Base-by-base conservation (phyloP, 1,139 yeast species). In the Wickerhamomyces sp. region DNA sequence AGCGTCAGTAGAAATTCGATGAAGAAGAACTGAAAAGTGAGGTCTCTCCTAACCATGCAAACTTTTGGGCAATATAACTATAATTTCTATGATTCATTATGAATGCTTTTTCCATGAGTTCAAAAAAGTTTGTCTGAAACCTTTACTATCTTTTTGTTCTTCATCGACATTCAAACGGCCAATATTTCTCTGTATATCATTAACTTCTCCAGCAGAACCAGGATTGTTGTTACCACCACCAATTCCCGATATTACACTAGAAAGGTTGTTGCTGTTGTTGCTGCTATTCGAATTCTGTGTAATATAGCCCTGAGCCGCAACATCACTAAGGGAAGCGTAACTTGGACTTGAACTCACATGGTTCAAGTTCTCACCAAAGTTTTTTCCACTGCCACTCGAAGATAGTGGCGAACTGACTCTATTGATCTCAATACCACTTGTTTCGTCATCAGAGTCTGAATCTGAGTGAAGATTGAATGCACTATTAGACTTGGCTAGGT, bases 281-380 rank as follows among this genome's bases (percentile, higher is more conserved):
- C n/a, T n/a, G n/a, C n/a, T 24, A 10, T 38, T 35, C 9, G 45
- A 30, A 8, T 56, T 48, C 21, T 60, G 64, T 1, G 63, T 51
- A 31, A 63, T 61, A 35, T 51, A 60, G 1, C 68, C 68, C 12
- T 58, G 55, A 12, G 72, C 79, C 3, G 81, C 81, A 18, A 76
- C 76, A 47, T 72, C 76, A 36, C 76, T 72, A 30, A 74, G 58
- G 10, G 78, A 65, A 3, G 61, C 56, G 36, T 44, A 49, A 37
- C 58, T 49, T 32, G 58, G 54, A 3, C 58, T 47, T 17, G 57
- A 41, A 36, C 56, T 38, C 34, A 52, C 45, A 39, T 44, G 48
- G 29, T 46, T 40, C 32, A 49, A 31, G 40, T 36, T 42, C 26
- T 39, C 46, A 28, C 35, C 38, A 13, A 28, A 33, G 31, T 40